phyloP scores from a whole-genome alignment of 2,329 filamentous ascomycete genomes.

The Colletotrichum scovillei region DNA sequence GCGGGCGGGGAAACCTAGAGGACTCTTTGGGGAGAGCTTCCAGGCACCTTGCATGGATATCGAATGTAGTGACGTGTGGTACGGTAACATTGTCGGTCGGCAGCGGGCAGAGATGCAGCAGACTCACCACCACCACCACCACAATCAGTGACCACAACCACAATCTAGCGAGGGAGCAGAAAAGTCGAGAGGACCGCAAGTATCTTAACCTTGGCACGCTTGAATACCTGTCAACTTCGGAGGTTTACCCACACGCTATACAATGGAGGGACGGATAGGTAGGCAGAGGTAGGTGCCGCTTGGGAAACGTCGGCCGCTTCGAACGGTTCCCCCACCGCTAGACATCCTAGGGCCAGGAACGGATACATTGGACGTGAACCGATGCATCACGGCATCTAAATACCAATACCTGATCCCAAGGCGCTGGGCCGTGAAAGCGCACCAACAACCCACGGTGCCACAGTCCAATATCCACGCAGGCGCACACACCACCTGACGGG shows the following conservation, averaged over 20 bases:
- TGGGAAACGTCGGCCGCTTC: conserved; percentile 24
- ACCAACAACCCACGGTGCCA: background rate
- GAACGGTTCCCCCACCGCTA: conserved; percentile 14
- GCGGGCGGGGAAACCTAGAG: conserved; percentile 18
- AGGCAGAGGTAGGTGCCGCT: conserved; percentile 13
- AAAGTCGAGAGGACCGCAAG: background rate
- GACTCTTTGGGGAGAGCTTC: background rate
- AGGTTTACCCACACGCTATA: conserved; percentile 8
- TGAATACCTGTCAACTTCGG: background rate
- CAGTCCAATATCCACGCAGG: background rate
- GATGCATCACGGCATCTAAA: background rate
- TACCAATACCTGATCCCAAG: background rate
- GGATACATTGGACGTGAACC: background rate
- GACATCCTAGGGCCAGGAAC: background rate
- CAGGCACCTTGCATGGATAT: conserved; percentile 12
- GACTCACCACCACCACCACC: conserved; percentile 1
- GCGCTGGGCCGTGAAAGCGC: background rate
- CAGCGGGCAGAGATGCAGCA: conserved; percentile 20
- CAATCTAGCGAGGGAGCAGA: background rate
- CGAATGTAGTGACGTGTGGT: conserved; percentile 2
- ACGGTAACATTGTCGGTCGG: background rate
- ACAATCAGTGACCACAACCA: too few species aligned
- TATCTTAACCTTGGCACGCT: background rate
- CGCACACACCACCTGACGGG: background rate
- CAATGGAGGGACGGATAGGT: conserved; percentile 32